Percentiles rank a stretch among this genome's conserved stretches.
Evolutionary conservation across 2,329 filamentous ascomycete genomes (phyloP).

Genomic region (Trichophaea hybrida): DNA sequence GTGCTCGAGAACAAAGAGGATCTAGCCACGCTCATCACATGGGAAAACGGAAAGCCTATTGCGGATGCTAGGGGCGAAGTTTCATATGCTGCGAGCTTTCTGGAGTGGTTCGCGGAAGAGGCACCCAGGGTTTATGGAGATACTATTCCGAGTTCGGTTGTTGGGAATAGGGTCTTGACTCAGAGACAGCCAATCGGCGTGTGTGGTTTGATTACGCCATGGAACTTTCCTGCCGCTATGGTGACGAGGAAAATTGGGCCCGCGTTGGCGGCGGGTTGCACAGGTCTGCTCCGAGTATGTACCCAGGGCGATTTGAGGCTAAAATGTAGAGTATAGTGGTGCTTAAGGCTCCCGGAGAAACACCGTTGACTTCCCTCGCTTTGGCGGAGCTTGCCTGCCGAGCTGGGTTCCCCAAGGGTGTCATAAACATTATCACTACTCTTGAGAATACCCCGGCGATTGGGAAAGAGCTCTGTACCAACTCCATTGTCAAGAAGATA

Average conservation of each 20-base stretch:
- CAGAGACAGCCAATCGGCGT: slow-evolving; percentile 61
- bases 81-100: slow-evolving; percentile 57
- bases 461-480: slow-evolving; percentile 61
- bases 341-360: slow-evolving; percentile 80
- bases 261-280: slow-evolving; percentile 85
- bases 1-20: slow-evolving; percentile 67
- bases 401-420: slow-evolving; percentile 78
- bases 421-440: slow-evolving; percentile 77
- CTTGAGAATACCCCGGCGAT: slow-evolving; percentile 65
- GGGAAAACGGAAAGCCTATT: slow-evolving; percentile 78
- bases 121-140: slow-evolving; percentile 60
- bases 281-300: slow-evolving; percentile 29
- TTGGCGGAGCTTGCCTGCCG: slow-evolving; percentile 73
- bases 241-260: slow-evolving; percentile 56
- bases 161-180: slow-evolving; percentile 62
- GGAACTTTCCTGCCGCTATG: slow-evolving; percentile 78
- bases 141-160: slow-evolving; percentile 53
- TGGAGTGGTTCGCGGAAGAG: slow-evolving; percentile 72
- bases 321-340: slow-evolving; percentile 42
- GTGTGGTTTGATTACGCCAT: slow-evolving; percentile 66
- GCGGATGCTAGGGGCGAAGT: slow-evolving; percentile 61
- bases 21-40: slow-evolving; percentile 67
- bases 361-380: slow-evolving; percentile 78
- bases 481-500: slow-evolving; percentile 67
- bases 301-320: no score